These are phyloP conservation scores for Solanum chilense DNA, from an alignment of 257 asterid genomes.

Conservation along the genomic window DNA sequence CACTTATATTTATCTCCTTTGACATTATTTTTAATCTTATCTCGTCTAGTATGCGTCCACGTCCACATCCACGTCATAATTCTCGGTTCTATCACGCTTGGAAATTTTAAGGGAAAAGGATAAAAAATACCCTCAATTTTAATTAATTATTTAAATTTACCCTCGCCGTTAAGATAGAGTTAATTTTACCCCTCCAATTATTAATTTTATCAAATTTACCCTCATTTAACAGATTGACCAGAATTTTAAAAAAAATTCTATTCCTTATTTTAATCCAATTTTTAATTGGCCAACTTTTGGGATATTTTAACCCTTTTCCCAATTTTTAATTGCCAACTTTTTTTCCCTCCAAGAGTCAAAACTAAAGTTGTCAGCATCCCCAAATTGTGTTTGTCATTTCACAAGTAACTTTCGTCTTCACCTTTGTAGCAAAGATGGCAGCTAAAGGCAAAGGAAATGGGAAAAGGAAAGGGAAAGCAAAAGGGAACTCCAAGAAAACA, in stretches of 20 bases:
- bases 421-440: not conserved
- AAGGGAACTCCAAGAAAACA: not conserved
- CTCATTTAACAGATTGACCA: too few relatives aligned
- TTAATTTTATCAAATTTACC: too few relatives aligned
- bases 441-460: not conserved
- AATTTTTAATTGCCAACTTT: not conserved
- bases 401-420: not conserved
- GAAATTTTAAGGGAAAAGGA: too few relatives aligned
- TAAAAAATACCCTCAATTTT: too few relatives aligned
- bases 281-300: not conserved
- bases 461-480: not conserved
- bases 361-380: not conserved
- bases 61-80: not conserved
- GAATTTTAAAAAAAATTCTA: too few relatives aligned
- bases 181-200: too few relatives aligned
- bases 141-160: too few relatives aligned
- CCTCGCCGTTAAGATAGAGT: too few relatives aligned
- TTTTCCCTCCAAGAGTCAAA: not conserved
- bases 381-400: not conserved
- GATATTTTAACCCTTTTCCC: too few relatives aligned
- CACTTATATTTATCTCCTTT: not conserved
- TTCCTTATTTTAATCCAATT: too few relatives aligned
- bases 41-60: accelerated
- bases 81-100: not conserved
- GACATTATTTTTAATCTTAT: too few relatives aligned